Base-by-base conservation (phyloP, 1,284 basidiomycete species). In the Pascua sp. region DNA sequence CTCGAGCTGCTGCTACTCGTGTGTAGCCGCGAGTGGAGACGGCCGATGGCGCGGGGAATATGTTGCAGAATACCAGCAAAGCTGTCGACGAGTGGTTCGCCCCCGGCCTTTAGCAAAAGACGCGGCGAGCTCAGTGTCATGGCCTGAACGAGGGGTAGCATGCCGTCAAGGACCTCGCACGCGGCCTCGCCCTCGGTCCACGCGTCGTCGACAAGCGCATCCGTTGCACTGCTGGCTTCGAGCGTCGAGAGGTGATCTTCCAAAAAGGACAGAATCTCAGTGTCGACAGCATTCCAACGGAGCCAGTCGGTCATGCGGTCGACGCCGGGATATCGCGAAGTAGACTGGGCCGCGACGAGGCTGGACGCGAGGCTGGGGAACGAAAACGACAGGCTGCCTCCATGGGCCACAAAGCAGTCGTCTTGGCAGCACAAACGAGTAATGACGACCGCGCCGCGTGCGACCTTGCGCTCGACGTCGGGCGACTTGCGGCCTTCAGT, bases 101-200 rank as follows among this genome's bases (percentile, higher is more conserved):
- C 48, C 36, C 47, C 46, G 39, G 41, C 16, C 49, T 42, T 47
- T 17, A 62, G 42, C 8, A 61, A 44, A 1, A 57, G 41, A 9
- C 55, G 51, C 0, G 54, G 40, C 4, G 49, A 11, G 9, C 49
- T 42, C n/a, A 51, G 46, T 10, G 58, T 59, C 8, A 56, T 53
- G n/a, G 60, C 51, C 50, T 64, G 61, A 4, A 68, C 54, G 15
- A 64, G 44, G 2, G 69, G 69, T 24, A 61, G 51, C 32, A 74
- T 51, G 4, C 65, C 69, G 39, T 67, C 58, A 11, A 73, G 59
- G 1, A 75, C 56, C n/a, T 70, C 68, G 45, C 68, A 67, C 11
- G 66, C 67, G 2, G 72, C 65, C 45, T 71, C 65, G 10, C 71
- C 72, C 50, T 75, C 70, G 3, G 62, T 68, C 74, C 72, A 76